These are phyloP conservation scores for Vaccinium myrtillus DNA, from an alignment of 148 eudicot genomes.

Conservation along the genomic window DNA sequence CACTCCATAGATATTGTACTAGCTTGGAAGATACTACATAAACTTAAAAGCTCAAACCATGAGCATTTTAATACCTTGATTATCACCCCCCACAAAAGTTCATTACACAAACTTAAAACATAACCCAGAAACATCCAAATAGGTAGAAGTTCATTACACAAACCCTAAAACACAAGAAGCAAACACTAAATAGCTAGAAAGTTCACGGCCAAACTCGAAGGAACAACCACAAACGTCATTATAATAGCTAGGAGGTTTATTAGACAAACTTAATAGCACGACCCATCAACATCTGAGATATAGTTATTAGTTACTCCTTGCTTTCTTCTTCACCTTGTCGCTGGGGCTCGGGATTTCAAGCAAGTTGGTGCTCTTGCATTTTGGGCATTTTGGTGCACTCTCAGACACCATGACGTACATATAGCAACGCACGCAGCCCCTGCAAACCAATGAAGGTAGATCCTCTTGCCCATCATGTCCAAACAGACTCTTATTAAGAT, in stretches of 20 bases:
- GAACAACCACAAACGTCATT: neutral
- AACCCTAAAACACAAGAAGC: neutral
- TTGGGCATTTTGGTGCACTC: constrained; percentile 6
- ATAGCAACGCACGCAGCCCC: constrained; percentile 6
- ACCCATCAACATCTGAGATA: neutral
- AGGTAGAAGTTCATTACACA: neutral
- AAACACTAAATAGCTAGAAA: neutral
- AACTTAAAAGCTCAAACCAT: neutral
- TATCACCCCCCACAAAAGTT: neutral
- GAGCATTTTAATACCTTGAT: neutral
- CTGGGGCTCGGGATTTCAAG: neutral
- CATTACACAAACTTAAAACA: neutral
- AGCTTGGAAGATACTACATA: neutral
- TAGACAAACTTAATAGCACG: neutral
- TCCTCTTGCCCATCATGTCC: neutral
- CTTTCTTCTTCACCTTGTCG: neutral
- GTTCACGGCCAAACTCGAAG: neutral
- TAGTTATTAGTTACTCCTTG: constrained; percentile 4
- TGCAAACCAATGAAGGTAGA: neutral
- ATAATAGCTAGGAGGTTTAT: neutral
- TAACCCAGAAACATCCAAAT: neutral
- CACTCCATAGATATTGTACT: neutral
- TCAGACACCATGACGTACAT: constrained; percentile 4
- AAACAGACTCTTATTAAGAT: neutral
- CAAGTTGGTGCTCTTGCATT: neutral